Evolutionary conservation across 2,329 filamentous ascomycete species (phyloP), one percentile per base, ranked within the genome.

Genomic region (Arthrobotrys sinensis): DNA sequence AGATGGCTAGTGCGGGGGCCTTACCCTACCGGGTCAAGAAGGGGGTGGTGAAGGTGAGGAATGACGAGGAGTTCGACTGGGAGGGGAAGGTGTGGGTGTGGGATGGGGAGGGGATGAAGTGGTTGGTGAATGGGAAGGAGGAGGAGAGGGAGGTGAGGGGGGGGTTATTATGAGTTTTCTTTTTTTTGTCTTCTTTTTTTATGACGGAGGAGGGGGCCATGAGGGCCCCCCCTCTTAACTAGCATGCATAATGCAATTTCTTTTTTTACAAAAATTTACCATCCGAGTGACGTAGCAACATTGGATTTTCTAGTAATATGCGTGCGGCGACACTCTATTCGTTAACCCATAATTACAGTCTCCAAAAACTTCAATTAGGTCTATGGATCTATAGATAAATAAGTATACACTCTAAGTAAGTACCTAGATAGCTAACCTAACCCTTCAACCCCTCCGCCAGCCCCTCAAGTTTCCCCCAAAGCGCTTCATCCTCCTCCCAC

Each of bases 401-500:
- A 19, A 4, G 34, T 65, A 66, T 36, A 43, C 36, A 43, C 14
- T 34, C 24, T 28, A 28, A 28, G n/a, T n/a, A n/a, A n/a, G n/a
- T n/a, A n/a, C n/a, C n/a, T n/a, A n/a, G n/a, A 28, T 4, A 28
- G 24, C 24, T 4, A 28, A 28, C 24, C 24, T 11, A 76, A 1
- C 19, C 28, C 48, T 70, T 76, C 57, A 76, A 48, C 7, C 14
- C 55, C 19, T 65, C 65, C 3, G 50, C 4, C 19, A 77, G 5
- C 66, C 34, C 40, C 40, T 71, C 66, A 10, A 77, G 21, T 14
- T 52, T 60, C 5, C 45, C n/a, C 73, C 73, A 77, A 3, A 71
- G 32, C 1, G 16, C 52, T 43, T 46, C 60, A 67, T 87, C 86
- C 34, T 87, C 92, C 10, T 89, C 93, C 85, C 97, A 94, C 93